Conservation (phyloP, 257 asterid species). For the Lithospermum erythrorhizon region DNA sequence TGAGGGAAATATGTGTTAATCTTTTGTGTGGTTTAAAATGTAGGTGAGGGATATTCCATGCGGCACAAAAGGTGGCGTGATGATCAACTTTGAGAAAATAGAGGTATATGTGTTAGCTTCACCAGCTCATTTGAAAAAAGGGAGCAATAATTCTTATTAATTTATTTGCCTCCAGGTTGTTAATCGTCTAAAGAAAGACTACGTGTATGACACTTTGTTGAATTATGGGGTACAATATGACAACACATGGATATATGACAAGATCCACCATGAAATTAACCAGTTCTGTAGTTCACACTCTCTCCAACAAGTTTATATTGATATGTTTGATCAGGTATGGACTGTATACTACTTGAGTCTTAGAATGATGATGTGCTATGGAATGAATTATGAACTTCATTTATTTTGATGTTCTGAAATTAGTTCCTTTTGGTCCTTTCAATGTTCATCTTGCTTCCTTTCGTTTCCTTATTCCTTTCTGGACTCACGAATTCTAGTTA, state of each 20-base stretch:
- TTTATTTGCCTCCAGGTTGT: slow-evolving; percentile 55
- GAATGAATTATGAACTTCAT: no score
- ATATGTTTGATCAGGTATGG: slow-evolving; percentile 95
- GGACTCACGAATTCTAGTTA: neutral
- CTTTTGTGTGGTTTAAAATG: slow-evolving; percentile 14
- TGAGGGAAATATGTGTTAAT: slow-evolving; percentile 3
- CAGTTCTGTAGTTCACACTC: slow-evolving; percentile 95
- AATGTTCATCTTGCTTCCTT: neutral
- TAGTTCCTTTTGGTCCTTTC: neutral
- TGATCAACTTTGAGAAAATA: slow-evolving; percentile 87
- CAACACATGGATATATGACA: slow-evolving; percentile 96
- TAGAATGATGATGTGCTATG: neutral
- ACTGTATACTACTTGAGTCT: neutral
- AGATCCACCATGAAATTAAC: slow-evolving; percentile 97
- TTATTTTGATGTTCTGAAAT: no score
- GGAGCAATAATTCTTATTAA: slow-evolving; percentile 1
- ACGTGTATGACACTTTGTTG: slow-evolving; percentile 66
- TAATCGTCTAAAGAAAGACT: slow-evolving; percentile 76
- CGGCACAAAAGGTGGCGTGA: slow-evolving; percentile 98
- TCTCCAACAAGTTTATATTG: slow-evolving; percentile 96
- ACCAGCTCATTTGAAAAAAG: neutral
- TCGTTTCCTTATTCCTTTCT: neutral
- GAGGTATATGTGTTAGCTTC: slow-evolving; percentile 40
- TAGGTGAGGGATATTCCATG: slow-evolving; percentile 98
- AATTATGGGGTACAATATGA: slow-evolving; percentile 90